phyloP scores from a whole-genome alignment of 108 stramenopile species.

The Cylindrotheca closterium region DNA sequence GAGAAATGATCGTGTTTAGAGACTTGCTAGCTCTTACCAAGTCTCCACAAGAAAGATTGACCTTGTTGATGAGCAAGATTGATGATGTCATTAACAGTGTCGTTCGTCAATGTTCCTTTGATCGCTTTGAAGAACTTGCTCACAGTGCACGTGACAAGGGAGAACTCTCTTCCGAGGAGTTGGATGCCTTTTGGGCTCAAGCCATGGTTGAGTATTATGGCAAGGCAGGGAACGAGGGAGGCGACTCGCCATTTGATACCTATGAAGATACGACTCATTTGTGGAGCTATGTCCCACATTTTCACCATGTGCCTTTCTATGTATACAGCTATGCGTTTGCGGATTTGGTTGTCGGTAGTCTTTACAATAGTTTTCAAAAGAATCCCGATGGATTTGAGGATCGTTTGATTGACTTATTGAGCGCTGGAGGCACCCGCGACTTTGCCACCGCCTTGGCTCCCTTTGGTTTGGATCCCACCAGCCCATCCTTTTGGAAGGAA shows the following conservation, averaged over 20 bases:
- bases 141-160: slow-evolving; percentile 43
- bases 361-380: slow-evolving; percentile 41
- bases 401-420: slow-evolving; percentile 35
- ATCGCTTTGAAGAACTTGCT: slow-evolving; percentile 47
- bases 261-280: slow-evolving; percentile 40
- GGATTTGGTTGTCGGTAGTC: slow-evolving; percentile 41
- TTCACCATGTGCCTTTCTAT: slow-evolving; percentile 53
- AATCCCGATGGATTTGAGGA: slow-evolving; percentile 48
- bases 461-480: slow-evolving; percentile 48
- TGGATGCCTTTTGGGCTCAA: slow-evolving; percentile 42
- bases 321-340: slow-evolving; percentile 50
- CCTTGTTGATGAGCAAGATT: slow-evolving; percentile 44
- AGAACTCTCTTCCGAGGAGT: slow-evolving; percentile 37
- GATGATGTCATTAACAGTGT: slow-evolving; percentile 48
- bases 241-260: slow-evolving; percentile 41
- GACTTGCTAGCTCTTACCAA: slow-evolving; percentile 32
- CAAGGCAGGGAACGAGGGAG: slow-evolving; percentile 28
- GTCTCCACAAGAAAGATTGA: slow-evolving; percentile 33
- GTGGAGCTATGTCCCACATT: slow-evolving; percentile 45
- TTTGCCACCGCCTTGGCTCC: slow-evolving; percentile 39
- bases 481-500: slow-evolving; percentile 47
- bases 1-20: slow-evolving; percentile 52
- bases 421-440: slow-evolving; percentile 42
- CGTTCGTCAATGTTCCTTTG: slow-evolving; percentile 48
- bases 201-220: slow-evolving; percentile 47